Evolutionary conservation across 1,139 yeast species (phyloP).

Genomic region (Yamadazyma oceani): DNA sequence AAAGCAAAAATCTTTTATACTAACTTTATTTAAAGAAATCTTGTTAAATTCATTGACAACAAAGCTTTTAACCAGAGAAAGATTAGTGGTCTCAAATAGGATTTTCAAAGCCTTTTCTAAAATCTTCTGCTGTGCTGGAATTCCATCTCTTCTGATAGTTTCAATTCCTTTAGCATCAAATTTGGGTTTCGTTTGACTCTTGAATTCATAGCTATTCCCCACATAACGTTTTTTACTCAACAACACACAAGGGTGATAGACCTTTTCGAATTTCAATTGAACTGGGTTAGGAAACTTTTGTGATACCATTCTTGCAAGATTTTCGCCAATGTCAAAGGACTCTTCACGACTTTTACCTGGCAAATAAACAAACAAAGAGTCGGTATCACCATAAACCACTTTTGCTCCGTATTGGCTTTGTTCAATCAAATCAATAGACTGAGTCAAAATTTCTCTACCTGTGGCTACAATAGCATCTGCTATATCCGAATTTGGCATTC

Average conservation of each 20-base stretch:
- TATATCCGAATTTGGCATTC: constrained; percentile 95
- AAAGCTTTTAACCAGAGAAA: constrained; percentile 67
- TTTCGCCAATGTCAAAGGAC: constrained; percentile 74
- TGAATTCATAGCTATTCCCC: constrained; percentile 70
- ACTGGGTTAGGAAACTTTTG: constrained; percentile 78
- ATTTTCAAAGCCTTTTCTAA: constrained; percentile 67
- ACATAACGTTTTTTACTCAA: constrained; percentile 89
- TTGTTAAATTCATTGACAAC: constrained; percentile 65
- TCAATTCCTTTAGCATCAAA: constrained; percentile 98
- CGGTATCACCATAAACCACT: constrained; percentile 97
- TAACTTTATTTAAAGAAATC: constrained; percentile 58
- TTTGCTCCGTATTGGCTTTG: constrained; percentile 74
- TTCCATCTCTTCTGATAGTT: constrained; percentile 90
- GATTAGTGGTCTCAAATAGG: constrained; percentile 70
- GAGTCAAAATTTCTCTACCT: constrained; percentile 78
- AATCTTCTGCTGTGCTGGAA: constrained; percentile 86
- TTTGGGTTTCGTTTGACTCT: constrained; percentile 53
- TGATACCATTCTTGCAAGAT: constrained; percentile 66
- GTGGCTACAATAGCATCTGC: constrained; percentile 94
- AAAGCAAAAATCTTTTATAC: constrained; percentile 83
- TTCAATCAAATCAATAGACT: constrained; percentile 71
- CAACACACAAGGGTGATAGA: constrained; percentile 81
- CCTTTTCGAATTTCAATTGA: constrained; percentile 84
- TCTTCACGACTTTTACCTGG: constrained; percentile 79
- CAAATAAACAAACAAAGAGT: constrained; percentile 83